Conservation (phyloP, 2,329 filamentous ascomycete genomes). For the Aureobasidium namibiae region DNA sequence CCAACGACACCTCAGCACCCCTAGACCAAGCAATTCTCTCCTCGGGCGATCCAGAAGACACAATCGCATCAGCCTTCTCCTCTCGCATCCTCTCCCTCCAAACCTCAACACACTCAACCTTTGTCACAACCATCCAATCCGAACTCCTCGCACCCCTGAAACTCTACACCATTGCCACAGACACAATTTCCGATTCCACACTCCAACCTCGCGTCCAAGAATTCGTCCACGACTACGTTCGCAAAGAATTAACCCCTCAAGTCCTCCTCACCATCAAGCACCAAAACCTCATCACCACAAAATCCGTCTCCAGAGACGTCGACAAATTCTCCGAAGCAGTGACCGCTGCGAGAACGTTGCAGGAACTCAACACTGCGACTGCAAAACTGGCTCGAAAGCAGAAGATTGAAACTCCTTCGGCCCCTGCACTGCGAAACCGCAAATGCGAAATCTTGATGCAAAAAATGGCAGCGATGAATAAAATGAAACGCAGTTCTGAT, state of each 20-base stretch:
- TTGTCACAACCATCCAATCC: slow-evolving; percentile 13
- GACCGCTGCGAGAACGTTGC: slow-evolving; percentile 17
- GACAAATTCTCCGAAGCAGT: slow-evolving; percentile 22
- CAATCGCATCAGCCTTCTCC: neutral
- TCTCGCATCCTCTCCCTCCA: neutral
- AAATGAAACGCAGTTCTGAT: slow-evolving; percentile 22
- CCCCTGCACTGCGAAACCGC: slow-evolving; percentile 12
- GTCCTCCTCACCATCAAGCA: slow-evolving; percentile 14
- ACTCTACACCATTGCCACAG: slow-evolving; percentile 22
- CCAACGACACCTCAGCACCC: neutral
- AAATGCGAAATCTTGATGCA: slow-evolving; percentile 19
- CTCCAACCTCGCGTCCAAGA: slow-evolving; percentile 17
- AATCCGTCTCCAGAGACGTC: slow-evolving; percentile 18
- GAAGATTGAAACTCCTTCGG: slow-evolving; percentile 19
- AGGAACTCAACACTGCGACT: slow-evolving; percentile 19
- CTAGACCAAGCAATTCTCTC: neutral
- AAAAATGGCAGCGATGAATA: slow-evolving; percentile 20
- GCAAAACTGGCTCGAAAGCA: slow-evolving; percentile 22
- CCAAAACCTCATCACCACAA: slow-evolving; percentile 18
- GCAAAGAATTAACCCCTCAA: slow-evolving; percentile 19
- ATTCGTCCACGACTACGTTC: slow-evolving; percentile 20
- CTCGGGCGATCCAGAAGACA: neutral
- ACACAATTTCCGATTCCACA: slow-evolving; percentile 19
- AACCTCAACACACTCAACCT: neutral
- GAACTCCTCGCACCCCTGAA: slow-evolving; percentile 20